Conservation (phyloP, 2,329 filamentous ascomycete genomes). For the Aspergillus glaucus region DNA sequence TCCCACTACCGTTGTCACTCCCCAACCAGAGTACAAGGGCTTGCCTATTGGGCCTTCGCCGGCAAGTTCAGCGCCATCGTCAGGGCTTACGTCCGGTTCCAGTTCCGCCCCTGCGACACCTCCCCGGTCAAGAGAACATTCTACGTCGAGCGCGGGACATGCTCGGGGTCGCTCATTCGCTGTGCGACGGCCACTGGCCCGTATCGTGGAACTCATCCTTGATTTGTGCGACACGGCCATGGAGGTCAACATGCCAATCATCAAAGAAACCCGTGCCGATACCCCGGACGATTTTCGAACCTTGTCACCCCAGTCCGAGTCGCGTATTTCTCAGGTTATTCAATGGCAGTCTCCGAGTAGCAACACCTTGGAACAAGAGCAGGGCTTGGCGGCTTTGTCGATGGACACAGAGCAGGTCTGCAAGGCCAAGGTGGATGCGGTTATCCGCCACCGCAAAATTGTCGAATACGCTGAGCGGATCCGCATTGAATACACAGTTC, state of each 20-base stretch:
- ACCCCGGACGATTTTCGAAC: constrained; percentile 73
- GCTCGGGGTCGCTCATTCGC: constrained; percentile 81
- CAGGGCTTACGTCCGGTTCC: constrained; percentile 63
- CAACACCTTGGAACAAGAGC: constrained; percentile 87
- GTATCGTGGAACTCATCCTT: constrained; percentile 89
- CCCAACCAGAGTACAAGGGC: constrained; percentile 78
- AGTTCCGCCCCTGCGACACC: constrained; percentile 62
- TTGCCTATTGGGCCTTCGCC: constrained; percentile 72
- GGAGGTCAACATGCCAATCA: constrained; percentile 87
- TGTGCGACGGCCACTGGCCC: constrained; percentile 76
- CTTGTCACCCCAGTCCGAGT: constrained; percentile 93
- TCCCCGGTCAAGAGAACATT: constrained; percentile 62
- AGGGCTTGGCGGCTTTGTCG: constrained; percentile 80
- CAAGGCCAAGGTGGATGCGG: constrained; percentile 83
- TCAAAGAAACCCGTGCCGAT: constrained; percentile 70
- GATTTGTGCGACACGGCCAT: constrained; percentile 94
- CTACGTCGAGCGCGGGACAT: constrained; percentile 65
- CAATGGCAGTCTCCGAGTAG: constrained; percentile 95
- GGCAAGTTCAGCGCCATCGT: constrained; percentile 61
- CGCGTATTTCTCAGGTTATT: constrained; percentile 83
- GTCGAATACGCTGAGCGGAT: constrained; percentile 96
- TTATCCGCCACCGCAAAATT: constrained; percentile 83
- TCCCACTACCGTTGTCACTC: constrained; percentile 25
- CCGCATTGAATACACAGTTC: constrained; percentile 81
- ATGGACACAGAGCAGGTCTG: constrained; percentile 81